Evolutionary conservation across 2,329 filamentous ascomycete genomes (phyloP), one percentile per base, ranked within the genome.

Genomic region (Cadophora sp.): DNA sequence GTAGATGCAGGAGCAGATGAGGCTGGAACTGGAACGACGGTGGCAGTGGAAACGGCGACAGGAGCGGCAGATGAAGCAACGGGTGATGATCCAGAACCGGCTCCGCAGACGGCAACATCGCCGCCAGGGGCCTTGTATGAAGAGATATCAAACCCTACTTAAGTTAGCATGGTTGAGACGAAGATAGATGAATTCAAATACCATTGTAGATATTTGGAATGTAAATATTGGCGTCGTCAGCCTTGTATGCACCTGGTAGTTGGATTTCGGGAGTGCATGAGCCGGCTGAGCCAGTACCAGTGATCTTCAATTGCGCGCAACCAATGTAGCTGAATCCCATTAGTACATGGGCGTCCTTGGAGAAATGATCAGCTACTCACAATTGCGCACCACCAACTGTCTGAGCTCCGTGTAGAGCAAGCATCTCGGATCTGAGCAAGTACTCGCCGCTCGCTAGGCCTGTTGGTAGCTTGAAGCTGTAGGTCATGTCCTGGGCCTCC

Each of bases 391-490:
- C 72, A n/a, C 70, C 72, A 22, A 71, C 8, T 11, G 66, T 74
- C 27, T 71, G 65, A 11, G 74, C 56, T 11, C 64, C 69, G 67
- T 75, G 74, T n/a, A 76, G 70, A 29, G 69, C 73, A 3, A 76
- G 67, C 68, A 74, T 73, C 59, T 75, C 73, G 61, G 72, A 73
- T 29, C 73, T 70, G 19, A 76, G 70, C 19, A 75, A 67, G 60
- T 76, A 76, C 29, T 75, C 74, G 40, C 74, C 74, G 51, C 69
- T 69, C 3, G 68, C 63, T 11, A 76, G 60, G 12, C 65, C 68
- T 3, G 68, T 72, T 7, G 74, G 74, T 19, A 76, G 67, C 2
- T 68, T 73, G 69, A 72, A 75, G 8, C 53, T 65, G 31, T 74
- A 72, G 12, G 65, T 75, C 74, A 75, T 74, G 46, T 73, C 70